Base-by-base conservation (phyloP, 2,329 filamentous ascomycete genomes). In the Aspergillus sp. region DNA sequence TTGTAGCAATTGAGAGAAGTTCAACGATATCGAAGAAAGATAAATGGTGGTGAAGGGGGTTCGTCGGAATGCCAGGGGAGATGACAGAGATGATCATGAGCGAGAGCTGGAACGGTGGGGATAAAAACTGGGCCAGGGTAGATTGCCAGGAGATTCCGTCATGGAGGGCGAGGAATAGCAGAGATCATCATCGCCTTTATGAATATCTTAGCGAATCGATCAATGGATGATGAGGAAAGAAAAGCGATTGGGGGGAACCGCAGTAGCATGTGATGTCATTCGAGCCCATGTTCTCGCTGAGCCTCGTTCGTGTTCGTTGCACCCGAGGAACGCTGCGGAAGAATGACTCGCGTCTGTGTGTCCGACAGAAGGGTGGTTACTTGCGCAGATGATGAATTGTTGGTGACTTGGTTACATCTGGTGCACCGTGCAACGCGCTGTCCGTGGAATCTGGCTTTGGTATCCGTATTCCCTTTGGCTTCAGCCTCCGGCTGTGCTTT, bases 211-310 rank as follows among this genome's bases (percentile, higher is more conserved):
- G 23, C n/a, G 17, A 52, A 23, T 38, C 28, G 4, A 45, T 23
- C 17, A n/a, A 54, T 28, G 22, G 51, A 34, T 7, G 22, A 34
- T 8, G 34, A 53, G 25, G 34, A 41, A 41, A 41, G 34, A 34
- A 51, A 7, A 51, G 49, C 25, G 23, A 22, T 31, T 30, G 23
- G 31, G 30, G 48, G 55, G 55, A 7, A 7, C 25, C 25, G 6
- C 23, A 19, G 17, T 41, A 23, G 50, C 50, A 54, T 54, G 52
- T 54, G 52, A 54, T 54, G 52, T 54, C 52, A 54, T 54, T 46
- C 22, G 15, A 15, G 34, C 34, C 34, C 19, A 19, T 0, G 11
- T 41, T 17, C 15, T 41, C 34, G 34, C 34, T 41, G 34, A 41
- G 34, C 34, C 34, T 41, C 34, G 34, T 41, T 41, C 34, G 9